These are phyloP conservation scores for Lipomyces sp. DNA, from an alignment of 805 yeast genomes.

Conservation along the genomic window DNA sequence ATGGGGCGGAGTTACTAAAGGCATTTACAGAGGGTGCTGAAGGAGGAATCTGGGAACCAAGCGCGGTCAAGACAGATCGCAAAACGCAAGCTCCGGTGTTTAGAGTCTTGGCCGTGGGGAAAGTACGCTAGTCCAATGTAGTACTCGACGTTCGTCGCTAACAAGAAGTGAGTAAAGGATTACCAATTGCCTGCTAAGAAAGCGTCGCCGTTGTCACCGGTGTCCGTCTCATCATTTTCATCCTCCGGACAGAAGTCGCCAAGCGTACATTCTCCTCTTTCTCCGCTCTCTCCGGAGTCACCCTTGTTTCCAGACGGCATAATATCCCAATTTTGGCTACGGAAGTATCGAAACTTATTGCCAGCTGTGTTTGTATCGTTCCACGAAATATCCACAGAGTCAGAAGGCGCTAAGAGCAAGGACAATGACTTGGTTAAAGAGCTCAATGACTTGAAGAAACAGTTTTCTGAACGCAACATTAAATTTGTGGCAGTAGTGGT, in stretches of 20 bases:
- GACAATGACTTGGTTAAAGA: conserved; percentile 48
- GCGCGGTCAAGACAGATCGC: conserved; percentile 21
- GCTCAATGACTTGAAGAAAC: conserved; percentile 46
- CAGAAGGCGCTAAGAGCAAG: conserved; percentile 41
- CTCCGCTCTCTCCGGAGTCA: conserved; percentile 54
- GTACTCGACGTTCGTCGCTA: background rate
- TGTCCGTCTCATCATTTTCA: conserved; percentile 24
- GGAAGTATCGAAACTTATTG: conserved; percentile 53
- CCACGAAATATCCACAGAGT: conserved; percentile 47
- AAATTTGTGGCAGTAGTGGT: conserved; percentile 48
- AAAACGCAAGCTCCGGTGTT: conserved; percentile 15
- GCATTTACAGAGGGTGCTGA: conserved; percentile 26
- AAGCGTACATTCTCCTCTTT: conserved; percentile 44
- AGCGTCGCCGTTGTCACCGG: conserved; percentile 29
- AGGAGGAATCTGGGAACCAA: conserved; percentile 27
- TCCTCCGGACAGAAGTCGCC: conserved; percentile 13
- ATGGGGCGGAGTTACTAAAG: conserved; percentile 20
- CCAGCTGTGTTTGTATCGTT: conserved; percentile 57
- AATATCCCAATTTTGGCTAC: conserved; percentile 57
- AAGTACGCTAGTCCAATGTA: conserved; percentile 12
- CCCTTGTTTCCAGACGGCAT: conserved; percentile 51
- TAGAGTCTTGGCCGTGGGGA: conserved; percentile 24
- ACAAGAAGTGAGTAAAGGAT: conserved; percentile 8
- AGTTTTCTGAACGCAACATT: conserved; percentile 44
- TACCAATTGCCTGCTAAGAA: conserved; percentile 32